Evolutionary conservation across 2,329 filamentous ascomycete species (phyloP).

Genomic region (Metarhizium anisopliae): DNA sequence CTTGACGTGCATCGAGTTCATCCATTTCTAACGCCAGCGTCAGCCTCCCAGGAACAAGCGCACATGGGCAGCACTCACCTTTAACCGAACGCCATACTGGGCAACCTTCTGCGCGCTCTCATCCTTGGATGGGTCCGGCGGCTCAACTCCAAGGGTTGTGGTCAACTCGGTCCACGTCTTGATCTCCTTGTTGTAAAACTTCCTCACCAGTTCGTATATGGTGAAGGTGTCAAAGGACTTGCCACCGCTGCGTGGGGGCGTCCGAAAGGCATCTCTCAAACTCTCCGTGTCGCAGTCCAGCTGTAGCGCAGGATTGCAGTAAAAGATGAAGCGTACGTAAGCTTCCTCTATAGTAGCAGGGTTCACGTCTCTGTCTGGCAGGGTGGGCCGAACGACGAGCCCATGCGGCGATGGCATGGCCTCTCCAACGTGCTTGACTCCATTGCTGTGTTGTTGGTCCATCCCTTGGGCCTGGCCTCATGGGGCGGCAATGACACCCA

Average conservation of each 20-base stretch:
- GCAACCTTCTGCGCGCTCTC: conserved; percentile 91
- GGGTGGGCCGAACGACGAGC: conserved; percentile 16
- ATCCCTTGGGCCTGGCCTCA: not conserved
- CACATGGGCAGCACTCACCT: conserved; percentile 44
- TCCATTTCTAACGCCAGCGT: conserved; percentile 60
- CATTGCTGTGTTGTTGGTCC: not conserved
- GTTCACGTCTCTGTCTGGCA: conserved; percentile 62
- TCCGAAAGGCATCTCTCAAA: conserved; percentile 67
- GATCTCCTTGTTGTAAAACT: conserved; percentile 72
- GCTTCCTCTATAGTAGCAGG: conserved; percentile 68
- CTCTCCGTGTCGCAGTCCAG: conserved; percentile 59
- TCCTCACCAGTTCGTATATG: conserved; percentile 69
- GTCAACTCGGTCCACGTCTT: conserved; percentile 90
- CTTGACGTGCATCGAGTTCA: conserved; percentile 93
- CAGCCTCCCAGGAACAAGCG: not conserved
- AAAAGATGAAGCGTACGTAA: conserved; percentile 77
- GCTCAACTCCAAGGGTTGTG: conserved; percentile 78
- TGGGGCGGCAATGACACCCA: not conserved
- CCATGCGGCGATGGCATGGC: not conserved
- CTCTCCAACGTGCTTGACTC: not conserved
- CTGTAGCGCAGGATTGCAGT: conserved; percentile 75
- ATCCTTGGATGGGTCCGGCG: conserved; percentile 70
- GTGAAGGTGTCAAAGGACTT: conserved; percentile 74
- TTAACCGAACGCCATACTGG: conserved; percentile 86
- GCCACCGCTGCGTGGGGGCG: conserved; percentile 76